Base-by-base conservation (phyloP, 2,329 filamentous ascomycete species). In the Didymella pinodella region DNA sequence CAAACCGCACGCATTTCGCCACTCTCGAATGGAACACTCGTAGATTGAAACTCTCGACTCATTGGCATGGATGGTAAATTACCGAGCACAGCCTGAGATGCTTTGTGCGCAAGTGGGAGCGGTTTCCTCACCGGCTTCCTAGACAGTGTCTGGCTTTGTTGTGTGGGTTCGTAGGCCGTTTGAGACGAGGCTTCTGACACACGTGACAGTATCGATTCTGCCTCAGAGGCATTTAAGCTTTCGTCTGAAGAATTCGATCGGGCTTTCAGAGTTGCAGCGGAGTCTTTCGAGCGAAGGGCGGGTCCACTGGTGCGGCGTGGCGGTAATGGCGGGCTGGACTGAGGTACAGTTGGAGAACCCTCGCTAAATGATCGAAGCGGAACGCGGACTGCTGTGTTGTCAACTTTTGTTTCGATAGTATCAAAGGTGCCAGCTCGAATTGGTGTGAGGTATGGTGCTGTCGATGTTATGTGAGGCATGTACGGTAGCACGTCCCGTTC, bases 1-100 rank as follows among this genome's bases (percentile, higher is more conserved):
- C 72, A 75, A 7, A 71, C 61, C 6, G 54, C 54, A 28, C 65
- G 61, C 61, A 71, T 65, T 25, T 72, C 60, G 3, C 54, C 22
- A 40, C 63, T 67, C 16, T 63, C 34, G 12, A 65, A 34, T 26
- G 58, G n/a, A 7, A 52, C 32, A 7, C 41, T n/a, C 14, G 16
- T 11, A n/a, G 26, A 28, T 11, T 50, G 34, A 20, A 60, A 25
- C 8, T 59, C 47, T 2, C 26, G 4, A n/a, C 51, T 47, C 3
- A 28, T 14, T 16, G 48, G 22, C 4, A n/a, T 12, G 14, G 5
- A 3, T 12, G n/a, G n/a, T 12, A 46, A 18, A 7, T 26, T 44
- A 16, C 48, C 34, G n/a, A 65, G 45, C 14, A 65, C 22, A 51
- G 58, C 54, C 14, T 60, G 52, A 4, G 63, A 63, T 29, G 55